These are phyloP conservation scores for Russula lepida DNA, from an alignment of 768 basidiomycete species.

Conservation along the genomic window DNA sequence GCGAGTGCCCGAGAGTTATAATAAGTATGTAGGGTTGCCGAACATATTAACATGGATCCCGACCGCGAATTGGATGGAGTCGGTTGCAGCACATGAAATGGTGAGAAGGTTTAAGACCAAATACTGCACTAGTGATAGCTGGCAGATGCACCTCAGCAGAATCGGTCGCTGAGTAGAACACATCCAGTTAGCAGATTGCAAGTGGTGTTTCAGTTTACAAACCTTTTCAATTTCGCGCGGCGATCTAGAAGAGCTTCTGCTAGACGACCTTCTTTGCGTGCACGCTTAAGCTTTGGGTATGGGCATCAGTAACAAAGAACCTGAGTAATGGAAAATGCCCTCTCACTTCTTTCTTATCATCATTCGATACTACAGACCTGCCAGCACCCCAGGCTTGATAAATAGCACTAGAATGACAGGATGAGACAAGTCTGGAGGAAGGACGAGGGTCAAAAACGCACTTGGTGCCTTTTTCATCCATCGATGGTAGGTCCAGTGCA, in stretches of 20 bases:
- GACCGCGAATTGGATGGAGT: neutral
- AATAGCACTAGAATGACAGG: slow-evolving; percentile 39
- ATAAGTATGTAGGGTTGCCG: neutral
- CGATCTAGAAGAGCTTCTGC: slow-evolving; percentile 76
- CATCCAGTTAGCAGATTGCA: slow-evolving; percentile 8
- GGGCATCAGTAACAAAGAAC: slow-evolving; percentile 6
- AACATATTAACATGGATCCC: neutral
- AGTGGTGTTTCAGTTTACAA: slow-evolving; percentile 13
- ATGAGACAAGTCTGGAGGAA: neutral
- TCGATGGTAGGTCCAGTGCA: slow-evolving; percentile 25
- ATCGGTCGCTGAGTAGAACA: slow-evolving; percentile 33
- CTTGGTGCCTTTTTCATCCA: slow-evolving; percentile 73
- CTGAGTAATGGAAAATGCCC: neutral
- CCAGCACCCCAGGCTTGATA: slow-evolving; percentile 86
- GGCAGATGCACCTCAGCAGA: slow-evolving; percentile 30
- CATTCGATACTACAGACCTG: slow-evolving; percentile 54
- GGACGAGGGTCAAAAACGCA: slow-evolving; percentile 32
- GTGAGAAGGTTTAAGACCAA: neutral
- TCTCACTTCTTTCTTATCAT: slow-evolving; percentile 67
- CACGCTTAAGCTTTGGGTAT: slow-evolving; percentile 56
- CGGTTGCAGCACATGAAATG: neutral
- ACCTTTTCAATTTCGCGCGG: slow-evolving; percentile 79
- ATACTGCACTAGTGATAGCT: neutral
- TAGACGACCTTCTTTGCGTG: slow-evolving; percentile 70
- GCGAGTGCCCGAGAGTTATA: neutral